Evolutionary conservation across 2,329 filamentous ascomycete genomes (phyloP).

Genomic region (Exophiala bonariae): DNA sequence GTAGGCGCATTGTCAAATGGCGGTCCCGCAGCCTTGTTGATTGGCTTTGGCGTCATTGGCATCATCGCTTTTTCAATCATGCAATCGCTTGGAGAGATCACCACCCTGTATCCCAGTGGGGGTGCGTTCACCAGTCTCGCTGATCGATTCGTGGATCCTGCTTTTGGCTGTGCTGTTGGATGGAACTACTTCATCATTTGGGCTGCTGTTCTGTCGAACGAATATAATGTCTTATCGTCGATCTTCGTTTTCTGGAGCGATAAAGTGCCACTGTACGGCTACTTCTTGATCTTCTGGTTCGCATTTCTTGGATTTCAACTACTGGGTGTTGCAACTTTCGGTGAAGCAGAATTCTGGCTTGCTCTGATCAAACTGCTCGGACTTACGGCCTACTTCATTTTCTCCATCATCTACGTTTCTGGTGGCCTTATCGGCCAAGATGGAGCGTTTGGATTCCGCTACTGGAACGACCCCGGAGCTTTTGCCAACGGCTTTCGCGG

Average conservation of each 20-base stretch:
- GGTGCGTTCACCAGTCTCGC: slow-evolving; percentile 72
- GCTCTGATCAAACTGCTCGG: slow-evolving; percentile 34
- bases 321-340: slow-evolving; percentile 47
- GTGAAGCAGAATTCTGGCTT: slow-evolving; percentile 53
- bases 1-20: slow-evolving; percentile 33
- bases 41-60: slow-evolving; percentile 55
- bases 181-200: slow-evolving; percentile 41
- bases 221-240: slow-evolving; percentile 22
- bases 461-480: slow-evolving; percentile 38
- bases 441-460: slow-evolving; percentile 34
- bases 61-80: slow-evolving; percentile 75
- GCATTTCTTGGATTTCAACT: slow-evolving; percentile 45
- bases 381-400: not conserved
- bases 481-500: slow-evolving; percentile 37
- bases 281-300: slow-evolving; percentile 50
- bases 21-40: slow-evolving; percentile 38
- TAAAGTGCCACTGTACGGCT: slow-evolving; percentile 46
- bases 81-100: slow-evolving; percentile 66
- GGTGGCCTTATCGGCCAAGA: slow-evolving; percentile 31
- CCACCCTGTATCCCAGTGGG: slow-evolving; percentile 73
- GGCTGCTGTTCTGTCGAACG: slow-evolving; percentile 21
- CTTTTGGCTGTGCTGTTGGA: slow-evolving; percentile 43
- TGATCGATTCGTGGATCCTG: slow-evolving; percentile 55
- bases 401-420: slow-evolving; percentile 36
- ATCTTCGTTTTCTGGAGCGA: slow-evolving; percentile 47